Base-by-base conservation (phyloP, 164 flowering plant species). In the Berberis vulgaris region DNA sequence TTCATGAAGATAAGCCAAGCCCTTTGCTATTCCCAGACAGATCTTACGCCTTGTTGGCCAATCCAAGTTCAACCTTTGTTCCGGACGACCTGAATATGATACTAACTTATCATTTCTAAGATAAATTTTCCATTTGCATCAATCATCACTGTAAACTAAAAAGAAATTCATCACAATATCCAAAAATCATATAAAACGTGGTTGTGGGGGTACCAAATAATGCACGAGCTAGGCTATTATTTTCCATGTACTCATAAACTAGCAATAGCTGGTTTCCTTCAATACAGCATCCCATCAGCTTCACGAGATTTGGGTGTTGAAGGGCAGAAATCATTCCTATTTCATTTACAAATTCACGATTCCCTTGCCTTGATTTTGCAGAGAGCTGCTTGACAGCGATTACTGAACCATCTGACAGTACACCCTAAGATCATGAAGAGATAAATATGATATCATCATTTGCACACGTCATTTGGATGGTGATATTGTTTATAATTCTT, bases 321-420 rank as follows among this genome's bases (percentile, higher is more conserved):
- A 61, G 50, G 47, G 53, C 64, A 61, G 64, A 61, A 13, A 61
- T 61, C 64, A 61, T 61, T 40, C 64, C 64, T n/a, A 61, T 61
- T 41, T 61, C 64, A 45, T 61, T 61, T 8, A 61, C 64, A 49
- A 61, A 61, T 61, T 61, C 64, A 13, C 64, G 50, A 46, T 61
- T 61, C 47, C 64, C 64, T 61, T 61, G 64, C 64, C 12, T 46
- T 46, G 64, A 61, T 61, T 49, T 47, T 45, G 64, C 26, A 26
- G 64, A 61, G 7, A 61, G 64, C 41, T 61, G 64, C 41, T 61
- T 61, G 53, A 61, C 64, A 12, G 64, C 65, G 50, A 62, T 62
- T 46, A 62, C 43, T 26, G 54, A 46, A 2, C 64, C 64, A 61
- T 61, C 64, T 61, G 53, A 3, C 13, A 62, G 26, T 7, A 41